Conservation (phyloP, 1,139 yeast genomes). For the Citeromyces hawaiiensis region DNA sequence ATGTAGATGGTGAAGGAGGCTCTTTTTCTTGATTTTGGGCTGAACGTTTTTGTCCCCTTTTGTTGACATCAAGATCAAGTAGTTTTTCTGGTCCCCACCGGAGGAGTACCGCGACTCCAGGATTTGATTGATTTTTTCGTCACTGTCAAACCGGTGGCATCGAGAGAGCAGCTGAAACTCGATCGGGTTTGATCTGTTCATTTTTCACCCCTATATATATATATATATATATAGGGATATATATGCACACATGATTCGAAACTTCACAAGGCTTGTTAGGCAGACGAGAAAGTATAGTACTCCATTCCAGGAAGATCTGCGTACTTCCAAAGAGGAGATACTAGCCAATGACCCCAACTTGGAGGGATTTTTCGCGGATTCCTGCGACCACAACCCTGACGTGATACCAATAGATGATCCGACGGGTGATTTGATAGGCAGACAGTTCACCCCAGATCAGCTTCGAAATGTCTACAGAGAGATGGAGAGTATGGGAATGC, state of each 20-base stretch:
- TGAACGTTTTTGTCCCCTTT: constrained; percentile 14
- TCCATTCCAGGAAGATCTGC: constrained; percentile 1
- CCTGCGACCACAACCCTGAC: not conserved
- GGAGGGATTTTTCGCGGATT: constrained; percentile 10
- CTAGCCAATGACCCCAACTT: constrained; percentile 15
- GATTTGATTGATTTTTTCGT: constrained; percentile 29
- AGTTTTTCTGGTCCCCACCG: constrained; percentile 48
- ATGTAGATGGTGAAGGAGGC: not conserved
- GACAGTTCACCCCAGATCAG: not conserved
- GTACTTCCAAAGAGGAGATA: constrained; percentile 7
- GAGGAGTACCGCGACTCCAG: constrained; percentile 42
- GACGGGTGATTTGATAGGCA: not conserved
- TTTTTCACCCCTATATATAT: constrained; percentile 2
- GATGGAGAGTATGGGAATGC: not conserved
- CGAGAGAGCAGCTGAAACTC: constrained; percentile 42
- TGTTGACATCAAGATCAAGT: constrained; percentile 32
- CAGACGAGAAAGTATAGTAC: not conserved
- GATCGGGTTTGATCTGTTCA: constrained; percentile 25
- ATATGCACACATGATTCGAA: not conserved
- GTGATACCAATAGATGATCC: not conserved
- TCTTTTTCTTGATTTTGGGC: constrained; percentile 8
- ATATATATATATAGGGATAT: not conserved
- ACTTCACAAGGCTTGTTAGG: not conserved
- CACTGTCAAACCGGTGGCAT: constrained; percentile 22
- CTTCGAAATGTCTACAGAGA: not conserved